Conservation (phyloP, 225 moss, liverwort and hornwort genomes). For the Bryoerythrophyllum caledonicum region DNA sequence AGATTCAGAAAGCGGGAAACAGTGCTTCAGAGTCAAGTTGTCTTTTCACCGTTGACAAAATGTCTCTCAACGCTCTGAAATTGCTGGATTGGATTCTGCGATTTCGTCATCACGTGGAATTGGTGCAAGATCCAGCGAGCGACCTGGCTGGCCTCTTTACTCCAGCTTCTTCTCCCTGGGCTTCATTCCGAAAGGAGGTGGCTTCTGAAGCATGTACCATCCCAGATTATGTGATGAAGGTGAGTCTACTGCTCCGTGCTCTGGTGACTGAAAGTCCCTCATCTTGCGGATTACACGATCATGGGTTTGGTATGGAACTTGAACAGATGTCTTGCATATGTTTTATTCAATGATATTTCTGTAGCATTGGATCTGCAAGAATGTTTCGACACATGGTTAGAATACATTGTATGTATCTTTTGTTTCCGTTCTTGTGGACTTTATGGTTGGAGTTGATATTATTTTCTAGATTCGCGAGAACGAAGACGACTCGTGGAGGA, state of each 20-base stretch:
- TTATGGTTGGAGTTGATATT: not conserved
- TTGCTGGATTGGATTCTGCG: constrained; percentile 59
- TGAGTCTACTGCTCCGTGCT: constrained; percentile 1
- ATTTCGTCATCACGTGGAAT: constrained; percentile 46
- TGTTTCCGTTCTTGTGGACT: too few species aligned
- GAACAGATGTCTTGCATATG: not conserved
- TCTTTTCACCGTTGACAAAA: constrained; percentile 24
- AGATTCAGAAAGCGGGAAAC: not conserved
- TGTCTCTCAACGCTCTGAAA: constrained; percentile 42
- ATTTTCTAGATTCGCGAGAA: constrained; percentile 35
- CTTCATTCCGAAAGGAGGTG: constrained; percentile 26
- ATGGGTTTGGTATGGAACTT: not conserved
- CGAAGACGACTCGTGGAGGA: constrained; percentile 25
- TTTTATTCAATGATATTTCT: not conserved
- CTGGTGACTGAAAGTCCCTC: not conserved
- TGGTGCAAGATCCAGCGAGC: constrained; percentile 35
- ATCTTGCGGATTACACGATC: not conserved
- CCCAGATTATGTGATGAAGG: constrained; percentile 55
- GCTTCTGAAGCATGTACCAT: constrained; percentile 24
- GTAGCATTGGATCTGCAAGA: too few species aligned
- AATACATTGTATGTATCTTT: not conserved
- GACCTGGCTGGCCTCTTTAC: constrained; percentile 31
- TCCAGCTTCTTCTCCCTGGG: constrained; percentile 37
- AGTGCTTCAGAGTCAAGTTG: not conserved
- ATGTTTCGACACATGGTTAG: not conserved